Percentiles rank a stretch among this genome's conserved stretches.
phyloP scores from a whole-genome alignment of 1,139 yeast species.

The Petasospora rhodanensis region DNA sequence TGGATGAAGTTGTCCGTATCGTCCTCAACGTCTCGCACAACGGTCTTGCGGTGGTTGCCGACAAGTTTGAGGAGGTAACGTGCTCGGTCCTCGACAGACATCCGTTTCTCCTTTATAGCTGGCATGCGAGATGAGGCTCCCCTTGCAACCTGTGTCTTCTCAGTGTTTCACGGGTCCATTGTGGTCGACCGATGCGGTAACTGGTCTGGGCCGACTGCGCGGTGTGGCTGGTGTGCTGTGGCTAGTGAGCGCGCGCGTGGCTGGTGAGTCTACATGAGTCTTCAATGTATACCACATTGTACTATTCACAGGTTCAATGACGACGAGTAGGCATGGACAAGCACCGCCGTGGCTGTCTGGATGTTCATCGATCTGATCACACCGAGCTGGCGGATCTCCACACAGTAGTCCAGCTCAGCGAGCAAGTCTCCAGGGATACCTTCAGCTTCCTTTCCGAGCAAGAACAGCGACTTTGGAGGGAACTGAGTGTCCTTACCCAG shows the following conservation, averaged over 20 bases:
- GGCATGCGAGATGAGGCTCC: neutral
- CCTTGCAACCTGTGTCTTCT: too few species aligned
- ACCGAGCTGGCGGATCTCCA: slow-evolving; percentile 90
- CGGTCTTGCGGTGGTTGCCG: slow-evolving; percentile 26
- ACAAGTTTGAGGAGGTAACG: slow-evolving; percentile 22
- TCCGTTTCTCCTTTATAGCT: too few species aligned
- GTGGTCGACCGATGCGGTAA: too few species aligned
- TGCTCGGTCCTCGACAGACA: too few species aligned
- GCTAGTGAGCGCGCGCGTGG: too few species aligned
- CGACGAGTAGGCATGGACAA: slow-evolving; percentile 80
- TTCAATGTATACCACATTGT: too few species aligned
- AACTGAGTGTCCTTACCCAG: slow-evolving; percentile 60
- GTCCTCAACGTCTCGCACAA: slow-evolving; percentile 16
- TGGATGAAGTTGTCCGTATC: slow-evolving; percentile 12
- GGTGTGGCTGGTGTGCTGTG: too few species aligned
- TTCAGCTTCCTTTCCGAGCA: slow-evolving; percentile 83
- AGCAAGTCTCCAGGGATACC: slow-evolving; percentile 87
- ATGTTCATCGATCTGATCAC: slow-evolving; percentile 93
- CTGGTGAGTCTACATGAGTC: too few species aligned
- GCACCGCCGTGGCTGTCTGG: slow-evolving; percentile 93
- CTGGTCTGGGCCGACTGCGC: too few species aligned
- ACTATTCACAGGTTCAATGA: slow-evolving; percentile 3
- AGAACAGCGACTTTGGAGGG: slow-evolving; percentile 72
- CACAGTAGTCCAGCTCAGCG: slow-evolving; percentile 79
- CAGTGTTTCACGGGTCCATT: too few species aligned